Conservation (phyloP, 2,329 filamentous ascomycete genomes). For the Drechslerella dactyloides region DNA sequence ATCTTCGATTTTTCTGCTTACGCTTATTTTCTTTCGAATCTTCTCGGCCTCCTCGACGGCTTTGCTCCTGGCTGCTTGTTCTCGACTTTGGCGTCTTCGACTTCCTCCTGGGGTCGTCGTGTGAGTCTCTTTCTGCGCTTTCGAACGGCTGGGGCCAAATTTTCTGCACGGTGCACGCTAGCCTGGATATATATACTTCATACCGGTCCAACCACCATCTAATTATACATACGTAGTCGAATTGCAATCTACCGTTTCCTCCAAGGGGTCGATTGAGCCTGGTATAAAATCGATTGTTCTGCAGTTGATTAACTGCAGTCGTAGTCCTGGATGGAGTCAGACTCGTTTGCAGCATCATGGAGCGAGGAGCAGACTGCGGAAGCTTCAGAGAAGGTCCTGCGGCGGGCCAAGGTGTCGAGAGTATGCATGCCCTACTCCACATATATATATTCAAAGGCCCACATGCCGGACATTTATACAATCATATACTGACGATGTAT, state of each 20-base stretch:
- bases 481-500: constrained; percentile 51
- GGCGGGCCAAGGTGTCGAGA: constrained; percentile 77
- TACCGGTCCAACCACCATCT: neutral
- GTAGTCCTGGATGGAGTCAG: constrained; percentile 43
- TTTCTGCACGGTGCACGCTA: constrained; percentile 1
- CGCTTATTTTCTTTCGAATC: constrained; percentile 5
- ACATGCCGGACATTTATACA: constrained; percentile 52
- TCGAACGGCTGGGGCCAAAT: constrained; percentile 1
- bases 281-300: neutral
- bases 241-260: neutral
- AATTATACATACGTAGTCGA: neutral
- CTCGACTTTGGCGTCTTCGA: neutral
- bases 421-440: constrained; percentile 60
- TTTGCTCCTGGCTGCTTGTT: neutral
- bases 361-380: constrained; percentile 56
- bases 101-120: neutral
- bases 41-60: neutral
- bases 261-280: neutral
- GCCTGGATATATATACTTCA: neutral
- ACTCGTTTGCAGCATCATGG: constrained; percentile 44
- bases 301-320: neutral
- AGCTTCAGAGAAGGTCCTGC: constrained; percentile 69
- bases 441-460: constrained; percentile 14
- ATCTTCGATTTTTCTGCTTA: constrained; percentile 1
- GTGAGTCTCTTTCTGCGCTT: neutral